Base-by-base conservation (phyloP, 768 basidiomycete species). In the Pisolithus orientalis region DNA sequence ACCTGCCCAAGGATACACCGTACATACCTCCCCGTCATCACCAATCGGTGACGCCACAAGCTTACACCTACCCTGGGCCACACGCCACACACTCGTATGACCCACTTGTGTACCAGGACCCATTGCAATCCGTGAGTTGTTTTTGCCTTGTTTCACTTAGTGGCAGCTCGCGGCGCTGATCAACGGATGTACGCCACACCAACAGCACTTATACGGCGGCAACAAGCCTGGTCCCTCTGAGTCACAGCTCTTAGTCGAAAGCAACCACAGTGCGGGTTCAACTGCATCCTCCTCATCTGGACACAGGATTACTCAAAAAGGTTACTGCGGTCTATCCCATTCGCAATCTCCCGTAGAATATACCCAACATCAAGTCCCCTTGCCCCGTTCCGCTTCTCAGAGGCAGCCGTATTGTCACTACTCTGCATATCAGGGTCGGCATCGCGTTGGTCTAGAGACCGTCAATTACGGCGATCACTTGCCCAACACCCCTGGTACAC, bases 21-120 rank as follows among this genome's bases (percentile, higher is more conserved):
- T 68, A 69, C 40, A 56, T 68, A 39, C 66, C 66, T 42, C 66
- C 63, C 11, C 59, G 68, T 37, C 4, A 34, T 16, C 34, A 45
- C 13, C 66, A 63, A 50, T 44, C 59, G 47, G 54, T 59, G 24
- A n/a, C 44, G 56, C 57, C 56, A 24, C 56, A 55, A 7, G 0
- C 28, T 34, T 60, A 57, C 48, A 48, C 58, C 52, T 52, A 54
- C 44, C 50, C 52, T 29, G 44, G 59, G 49, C 57, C 61, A 49
- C 53, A 54, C 10, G 7, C 34, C 16, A 9, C 6, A 25, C 44
- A 50, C 47, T 39, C 48, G 29, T 57, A 59, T 52, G 46, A 50
- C 9, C 51, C 54, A 38, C 44, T 16, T 43, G 32, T 49, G 39
- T 48, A 53, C 47, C 58, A 51, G 39, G 57, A 52, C 17, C 39